Percentiles rank a stretch among this genome's conserved stretches.
These are phyloP conservation scores for Aspergillus asperescens DNA, from an alignment of 495 filamentous ascomycete species.

Conservation along the genomic window DNA sequence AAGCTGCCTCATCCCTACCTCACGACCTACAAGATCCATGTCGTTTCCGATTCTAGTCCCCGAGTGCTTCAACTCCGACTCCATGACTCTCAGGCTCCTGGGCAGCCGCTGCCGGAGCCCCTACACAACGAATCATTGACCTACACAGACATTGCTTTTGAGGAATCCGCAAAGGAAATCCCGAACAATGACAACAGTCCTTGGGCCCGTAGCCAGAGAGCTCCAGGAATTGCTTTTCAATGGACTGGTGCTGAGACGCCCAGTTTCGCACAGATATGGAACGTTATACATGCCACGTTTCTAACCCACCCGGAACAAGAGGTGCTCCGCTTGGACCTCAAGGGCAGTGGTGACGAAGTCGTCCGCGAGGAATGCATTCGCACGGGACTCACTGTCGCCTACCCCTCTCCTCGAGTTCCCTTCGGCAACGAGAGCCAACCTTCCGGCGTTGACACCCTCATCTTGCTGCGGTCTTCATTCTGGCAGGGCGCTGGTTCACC, in stretches of 20 bases:
- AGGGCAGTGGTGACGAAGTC: conserved; percentile 33
- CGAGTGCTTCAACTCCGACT: conserved; percentile 23
- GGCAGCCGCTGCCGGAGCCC: conserved; percentile 24
- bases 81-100: conserved; percentile 21
- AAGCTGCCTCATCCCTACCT: conserved; percentile 25
- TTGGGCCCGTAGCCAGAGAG: conserved; percentile 41
- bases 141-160: conserved; percentile 28
- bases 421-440: conserved; percentile 21
- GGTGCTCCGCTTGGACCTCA: conserved; percentile 46
- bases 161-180: conserved; percentile 20
- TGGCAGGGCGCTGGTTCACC: conserved; percentile 67
- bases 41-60: conserved; percentile 20
- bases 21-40: conserved; percentile 30
- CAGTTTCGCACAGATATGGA: conserved; percentile 57
- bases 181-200: conserved; percentile 39
- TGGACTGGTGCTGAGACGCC: conserved; percentile 38
- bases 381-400: conserved; percentile 47
- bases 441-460: conserved; percentile 22
- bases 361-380: conserved; percentile 47
- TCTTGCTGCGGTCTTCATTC: conserved; percentile 46
- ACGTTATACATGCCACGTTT: conserved; percentile 55
- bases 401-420: conserved; percentile 34
- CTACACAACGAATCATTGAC: conserved; percentile 31
- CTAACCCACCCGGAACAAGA: conserved; percentile 50
- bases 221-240: conserved; percentile 33